These are phyloP conservation scores for Kokia cookei DNA, from an alignment of 441 rosid genomes.

Conservation along the genomic window DNA sequence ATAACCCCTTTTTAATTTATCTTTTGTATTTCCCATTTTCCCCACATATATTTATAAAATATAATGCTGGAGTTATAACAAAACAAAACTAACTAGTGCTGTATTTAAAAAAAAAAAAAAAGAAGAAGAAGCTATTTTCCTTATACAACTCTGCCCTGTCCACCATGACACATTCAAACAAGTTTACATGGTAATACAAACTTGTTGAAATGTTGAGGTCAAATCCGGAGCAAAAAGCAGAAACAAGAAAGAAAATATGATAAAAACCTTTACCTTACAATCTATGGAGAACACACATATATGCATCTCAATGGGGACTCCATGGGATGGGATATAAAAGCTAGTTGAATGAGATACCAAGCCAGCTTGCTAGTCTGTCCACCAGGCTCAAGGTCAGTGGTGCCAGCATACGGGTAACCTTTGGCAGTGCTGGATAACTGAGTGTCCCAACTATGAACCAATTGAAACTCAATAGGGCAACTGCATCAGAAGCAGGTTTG, in stretches of 20 bases:
- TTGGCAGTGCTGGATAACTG: slow-evolving; percentile 60
- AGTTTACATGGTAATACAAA: neutral
- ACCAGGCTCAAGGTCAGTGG: slow-evolving; percentile 15
- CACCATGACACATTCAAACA: neutral
- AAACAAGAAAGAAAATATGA: neutral
- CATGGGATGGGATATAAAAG: neutral
- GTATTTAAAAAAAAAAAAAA: neutral
- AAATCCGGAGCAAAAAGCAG: neutral
- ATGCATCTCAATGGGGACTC: neutral
- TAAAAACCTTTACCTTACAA: neutral
- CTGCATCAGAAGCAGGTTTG: slow-evolving; percentile 72
- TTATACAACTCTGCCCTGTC: neutral
- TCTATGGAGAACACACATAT: neutral
- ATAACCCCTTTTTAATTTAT: too few species aligned
- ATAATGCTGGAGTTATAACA: neutral
- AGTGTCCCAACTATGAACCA: slow-evolving; percentile 80
- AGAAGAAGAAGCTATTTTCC: neutral
- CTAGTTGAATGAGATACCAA: slow-evolving; percentile 26
- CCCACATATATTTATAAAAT: neutral
- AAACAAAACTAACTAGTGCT: neutral
- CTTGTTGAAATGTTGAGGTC: neutral
- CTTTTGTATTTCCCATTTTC: neutral
- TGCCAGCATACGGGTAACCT: slow-evolving; percentile 29
- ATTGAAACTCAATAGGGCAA: slow-evolving; percentile 72
- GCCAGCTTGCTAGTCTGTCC: slow-evolving; percentile 20